Evolutionary conservation across 2,329 filamentous ascomycete species (phyloP), one percentile per base, ranked within the genome.

Genomic region (Blastomyces gilchristii): DNA sequence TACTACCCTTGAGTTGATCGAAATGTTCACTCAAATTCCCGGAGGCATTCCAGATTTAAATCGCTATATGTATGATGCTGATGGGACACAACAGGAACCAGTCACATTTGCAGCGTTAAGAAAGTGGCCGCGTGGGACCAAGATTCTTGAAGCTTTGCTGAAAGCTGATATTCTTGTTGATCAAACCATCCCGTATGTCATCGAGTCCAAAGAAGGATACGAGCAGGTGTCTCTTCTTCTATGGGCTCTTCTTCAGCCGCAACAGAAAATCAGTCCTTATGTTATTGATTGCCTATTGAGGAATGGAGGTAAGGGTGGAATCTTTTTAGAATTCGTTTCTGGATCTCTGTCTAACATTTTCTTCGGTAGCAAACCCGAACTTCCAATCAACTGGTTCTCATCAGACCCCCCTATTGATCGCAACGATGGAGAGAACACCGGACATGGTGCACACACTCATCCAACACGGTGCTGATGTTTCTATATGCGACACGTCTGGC

Each of bases 201-300:
- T 81, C 62, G 74, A 79, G 0, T 77, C 80, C 12, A 64, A 79
- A 0, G 78, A 80, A 1, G 80, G 82, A 45, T 74, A 78, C 2
- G 85, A 89, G 70, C 74, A 77, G 11, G 78, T 85, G 54, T 83
- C 82, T 1, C 75, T 86, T 1, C 73, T 88, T 8, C 75, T 82
- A 60, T 88, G 85, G 85, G 80, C 83, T 0, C 76, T 88, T 60
- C 74, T 83, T 7, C 84, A 87, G 65, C 83, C 83, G 0, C 83
- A 86, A 66, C 87, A 87, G 71, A 81, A 80, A 65, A 79, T 87
- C 60, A 86, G 83, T 71, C 83, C 81, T 43, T 71, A 76, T 4
- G 74, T 87, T 53, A 82, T 89, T 62, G 77, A 82, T 65, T 72
- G 84, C 58, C 75, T 88, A 25, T 73, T 88, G n/a, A 74, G 77